These are phyloP conservation scores for Filosporella fistucella DNA, from an alignment of 495 filamentous ascomycete genomes.

Conservation along the genomic window DNA sequence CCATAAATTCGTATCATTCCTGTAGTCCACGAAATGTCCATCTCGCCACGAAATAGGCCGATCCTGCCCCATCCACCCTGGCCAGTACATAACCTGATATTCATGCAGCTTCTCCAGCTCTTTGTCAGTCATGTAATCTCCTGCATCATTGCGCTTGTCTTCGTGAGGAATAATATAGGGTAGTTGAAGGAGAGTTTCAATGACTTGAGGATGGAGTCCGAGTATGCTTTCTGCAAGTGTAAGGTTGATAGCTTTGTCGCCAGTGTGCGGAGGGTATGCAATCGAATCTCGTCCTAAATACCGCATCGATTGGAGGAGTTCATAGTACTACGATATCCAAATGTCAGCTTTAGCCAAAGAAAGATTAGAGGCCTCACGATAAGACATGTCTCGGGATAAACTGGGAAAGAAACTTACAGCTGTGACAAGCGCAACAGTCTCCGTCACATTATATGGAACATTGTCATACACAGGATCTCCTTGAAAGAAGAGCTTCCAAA, in stretches of 20 bases:
- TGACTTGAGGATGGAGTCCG: not conserved
- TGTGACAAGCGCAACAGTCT: not conserved
- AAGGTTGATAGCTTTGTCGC: constrained; percentile 1
- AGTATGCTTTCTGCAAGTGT: not conserved
- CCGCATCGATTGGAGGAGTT: not conserved
- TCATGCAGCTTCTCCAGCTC: not conserved
- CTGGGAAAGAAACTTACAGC: too few relatives aligned
- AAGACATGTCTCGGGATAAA: too few relatives aligned
- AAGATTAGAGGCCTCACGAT: too few relatives aligned
- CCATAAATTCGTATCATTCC: not conserved
- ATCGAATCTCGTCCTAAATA: not conserved
- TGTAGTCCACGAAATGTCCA: not conserved
- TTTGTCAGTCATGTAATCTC: not conserved
- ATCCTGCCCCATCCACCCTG: not conserved
- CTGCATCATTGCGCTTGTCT: not conserved
- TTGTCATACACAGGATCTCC: not conserved
- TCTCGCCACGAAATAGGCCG: not conserved
- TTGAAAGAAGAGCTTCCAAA: not conserved
- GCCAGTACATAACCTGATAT: not conserved
- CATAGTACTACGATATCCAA: too few relatives aligned
- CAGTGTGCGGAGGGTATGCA: not conserved
- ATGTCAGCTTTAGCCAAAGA: too few relatives aligned
- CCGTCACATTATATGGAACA: not conserved
- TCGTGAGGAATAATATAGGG: constrained; percentile 2
- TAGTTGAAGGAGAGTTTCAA: not conserved